Evolutionary conservation across 2,329 filamentous ascomycete species (phyloP).

Genomic region (Arthrobotrys sphaeroides): DNA sequence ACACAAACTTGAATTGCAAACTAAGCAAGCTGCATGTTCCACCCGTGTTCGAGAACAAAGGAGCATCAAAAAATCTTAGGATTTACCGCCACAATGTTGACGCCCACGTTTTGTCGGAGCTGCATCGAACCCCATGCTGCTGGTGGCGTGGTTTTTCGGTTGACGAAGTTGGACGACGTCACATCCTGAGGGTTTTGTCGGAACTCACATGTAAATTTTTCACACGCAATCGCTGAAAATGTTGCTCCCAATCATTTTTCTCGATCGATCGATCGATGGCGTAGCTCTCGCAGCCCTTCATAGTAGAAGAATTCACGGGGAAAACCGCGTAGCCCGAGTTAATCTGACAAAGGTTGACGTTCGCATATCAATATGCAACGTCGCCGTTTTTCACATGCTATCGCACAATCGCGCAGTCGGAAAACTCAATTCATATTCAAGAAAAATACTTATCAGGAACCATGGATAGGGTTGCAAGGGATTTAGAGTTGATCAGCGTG

Average conservation of each 20-base stretch:
- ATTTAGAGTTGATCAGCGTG: not conserved
- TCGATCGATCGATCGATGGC: not conserved
- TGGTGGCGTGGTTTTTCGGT: slow-evolving; percentile 37
- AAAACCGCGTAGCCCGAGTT: not conserved
- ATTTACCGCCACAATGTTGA: slow-evolving; percentile 15
- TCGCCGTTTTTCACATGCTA: slow-evolving; percentile 14
- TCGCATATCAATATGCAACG: slow-evolving; percentile 1
- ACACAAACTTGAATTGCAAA: too few relatives aligned
- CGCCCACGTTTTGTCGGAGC: slow-evolving; percentile 25
- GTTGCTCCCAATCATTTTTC: too few relatives aligned
- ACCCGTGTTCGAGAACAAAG: slow-evolving; percentile 5
- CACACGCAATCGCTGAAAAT: not conserved
- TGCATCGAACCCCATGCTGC: not conserved
- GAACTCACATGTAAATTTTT: slow-evolving; percentile 42
- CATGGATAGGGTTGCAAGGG: not conserved
- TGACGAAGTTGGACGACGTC: slow-evolving; percentile 30
- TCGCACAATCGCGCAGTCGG: not conserved
- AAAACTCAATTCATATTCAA: not conserved
- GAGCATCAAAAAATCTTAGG: not conserved
- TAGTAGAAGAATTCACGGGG: not conserved
- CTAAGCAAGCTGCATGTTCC: not conserved
- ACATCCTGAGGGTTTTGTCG: slow-evolving; percentile 29
- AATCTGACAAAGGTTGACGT: not conserved
- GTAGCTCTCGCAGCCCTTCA: not conserved
- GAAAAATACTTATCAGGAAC: not conserved